Evolutionary conservation across 371 early-diverging fungal species (phyloP).

Genomic region (Syncephalastrum contaminatum): DNA sequence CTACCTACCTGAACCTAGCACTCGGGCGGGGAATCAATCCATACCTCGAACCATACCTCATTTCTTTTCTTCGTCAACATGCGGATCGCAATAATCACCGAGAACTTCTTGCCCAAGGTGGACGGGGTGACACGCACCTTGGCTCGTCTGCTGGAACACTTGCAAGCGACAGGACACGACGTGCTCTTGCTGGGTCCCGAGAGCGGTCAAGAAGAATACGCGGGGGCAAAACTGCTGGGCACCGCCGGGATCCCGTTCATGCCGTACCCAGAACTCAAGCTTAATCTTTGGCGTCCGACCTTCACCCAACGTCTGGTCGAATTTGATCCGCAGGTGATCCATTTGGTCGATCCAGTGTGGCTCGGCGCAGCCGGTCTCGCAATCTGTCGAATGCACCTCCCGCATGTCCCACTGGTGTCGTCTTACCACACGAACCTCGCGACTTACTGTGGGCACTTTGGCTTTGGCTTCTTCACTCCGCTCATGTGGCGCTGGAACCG

Average conservation of each 20-base stretch:
- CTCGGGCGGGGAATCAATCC: too few species aligned
- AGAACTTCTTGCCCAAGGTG: constrained; percentile 52
- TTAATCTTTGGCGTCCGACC: constrained; percentile 44
- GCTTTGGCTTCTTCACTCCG: constrained; percentile 34
- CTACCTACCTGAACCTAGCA: too few species aligned
- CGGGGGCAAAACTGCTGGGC: constrained; percentile 41
- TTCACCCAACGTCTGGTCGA: constrained; percentile 34
- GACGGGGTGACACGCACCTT: constrained; percentile 53
- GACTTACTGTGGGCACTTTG: constrained; percentile 46
- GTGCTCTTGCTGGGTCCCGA: constrained; percentile 49
- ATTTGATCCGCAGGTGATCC: constrained; percentile 49
- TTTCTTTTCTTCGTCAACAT: constrained; percentile 15
- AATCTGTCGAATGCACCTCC: constrained; percentile 19
- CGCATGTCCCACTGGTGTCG: constrained; percentile 37
- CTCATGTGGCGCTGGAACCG: constrained; percentile 53
- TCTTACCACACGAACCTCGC: constrained; percentile 54
- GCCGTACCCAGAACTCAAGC: constrained; percentile 49
- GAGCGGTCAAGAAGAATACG: constrained; percentile 32
- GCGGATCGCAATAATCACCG: constrained; percentile 50
- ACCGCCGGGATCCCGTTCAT: constrained; percentile 46
- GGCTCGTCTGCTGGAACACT: constrained; percentile 39
- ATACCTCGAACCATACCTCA: not conserved
- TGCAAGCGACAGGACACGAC: constrained; percentile 29
- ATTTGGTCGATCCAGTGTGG: constrained; percentile 51
- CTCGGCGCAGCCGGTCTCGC: constrained; percentile 38